These are phyloP conservation scores for Papiliotrema laurentii DNA, from an alignment of 1,284 basidiomycete species.

Conservation along the genomic window DNA sequence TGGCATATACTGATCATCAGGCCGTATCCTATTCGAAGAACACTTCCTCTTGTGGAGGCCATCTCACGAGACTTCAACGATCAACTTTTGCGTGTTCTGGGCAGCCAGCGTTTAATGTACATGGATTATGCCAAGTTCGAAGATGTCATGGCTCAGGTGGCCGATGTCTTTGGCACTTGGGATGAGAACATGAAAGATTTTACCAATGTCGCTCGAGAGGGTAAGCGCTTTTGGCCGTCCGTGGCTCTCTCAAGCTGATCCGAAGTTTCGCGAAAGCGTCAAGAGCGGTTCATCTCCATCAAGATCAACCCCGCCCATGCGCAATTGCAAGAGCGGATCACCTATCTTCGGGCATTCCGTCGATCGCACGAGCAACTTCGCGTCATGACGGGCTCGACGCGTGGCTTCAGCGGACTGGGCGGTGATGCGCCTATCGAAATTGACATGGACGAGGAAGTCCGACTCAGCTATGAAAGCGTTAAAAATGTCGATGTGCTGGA, in stretches of 20 bases:
- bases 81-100: conserved; percentile 84
- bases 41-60: conserved; percentile 92
- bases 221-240: conserved; percentile 14
- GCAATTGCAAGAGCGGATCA: conserved; percentile 81
- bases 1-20: conserved; percentile 19
- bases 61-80: conserved; percentile 97
- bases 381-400: conserved; percentile 93
- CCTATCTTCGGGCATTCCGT: conserved; percentile 86
- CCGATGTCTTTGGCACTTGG: conserved; percentile 87
- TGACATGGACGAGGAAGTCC: conserved; percentile 92
- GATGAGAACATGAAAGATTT: conserved; percentile 98
- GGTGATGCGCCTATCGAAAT: conserved; percentile 64
- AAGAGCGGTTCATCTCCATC: conserved; percentile 95
- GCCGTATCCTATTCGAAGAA: conserved; percentile 92
- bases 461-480: conserved; percentile 88
- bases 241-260: background rate
- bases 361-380: conserved; percentile 97
- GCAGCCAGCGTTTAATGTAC: conserved; percentile 83
- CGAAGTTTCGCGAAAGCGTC: conserved; percentile 75
- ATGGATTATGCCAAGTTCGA: conserved; percentile 93
- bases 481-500: conserved; percentile 96
- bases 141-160: conserved; percentile 68
- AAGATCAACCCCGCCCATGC: conserved; percentile 88
- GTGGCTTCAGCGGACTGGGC: conserved; percentile 72
- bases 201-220: conserved; percentile 90